A percentile compares a stretch with the other conserved stretches of the same genome.
phyloP scores from a whole-genome alignment of 345 rosid species.

The Dipteronia sinensis region DNA sequence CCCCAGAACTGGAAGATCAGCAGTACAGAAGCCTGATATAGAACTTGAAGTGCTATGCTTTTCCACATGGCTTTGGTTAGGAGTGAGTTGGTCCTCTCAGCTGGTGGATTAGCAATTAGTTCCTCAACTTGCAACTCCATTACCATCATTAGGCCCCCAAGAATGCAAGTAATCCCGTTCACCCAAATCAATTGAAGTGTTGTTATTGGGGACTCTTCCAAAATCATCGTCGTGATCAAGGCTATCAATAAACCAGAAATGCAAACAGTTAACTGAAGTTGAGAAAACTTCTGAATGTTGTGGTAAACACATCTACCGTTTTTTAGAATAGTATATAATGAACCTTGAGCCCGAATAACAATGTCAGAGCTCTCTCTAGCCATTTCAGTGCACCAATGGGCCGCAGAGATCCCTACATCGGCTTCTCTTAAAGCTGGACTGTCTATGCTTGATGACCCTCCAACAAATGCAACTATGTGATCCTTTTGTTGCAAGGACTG shows the following conservation, averaged over 20 bases:
- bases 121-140: constrained; percentile 20
- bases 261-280: constrained; percentile 26
- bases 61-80: constrained; percentile 19
- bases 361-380: constrained; percentile 23
- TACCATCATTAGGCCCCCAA: constrained; percentile 25
- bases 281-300: constrained; percentile 33
- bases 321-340: constrained; percentile 2
- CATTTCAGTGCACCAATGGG: constrained; percentile 1
- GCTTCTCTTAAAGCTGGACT: constrained; percentile 28
- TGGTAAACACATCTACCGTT: constrained; percentile 24
- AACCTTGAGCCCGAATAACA: constrained; percentile 6
- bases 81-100: constrained; percentile 12
- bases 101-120: neutral
- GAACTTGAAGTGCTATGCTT: constrained; percentile 18
- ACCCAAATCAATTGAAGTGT: constrained; percentile 31
- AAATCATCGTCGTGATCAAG: constrained; percentile 16
- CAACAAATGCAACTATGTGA: constrained; percentile 28
- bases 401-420: constrained; percentile 20
- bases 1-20: constrained; percentile 19
- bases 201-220: constrained; percentile 22
- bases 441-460: constrained; percentile 20
- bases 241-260: constrained; percentile 29
- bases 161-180: constrained; percentile 5
- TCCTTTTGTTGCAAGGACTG: constrained; percentile 15
- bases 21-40: constrained; percentile 19